A percentile compares a stretch with the other conserved stretches of the same genome.
phyloP scores from a whole-genome alignment of 202 grass and related monocot species.

The Zizania palustris region DNA sequence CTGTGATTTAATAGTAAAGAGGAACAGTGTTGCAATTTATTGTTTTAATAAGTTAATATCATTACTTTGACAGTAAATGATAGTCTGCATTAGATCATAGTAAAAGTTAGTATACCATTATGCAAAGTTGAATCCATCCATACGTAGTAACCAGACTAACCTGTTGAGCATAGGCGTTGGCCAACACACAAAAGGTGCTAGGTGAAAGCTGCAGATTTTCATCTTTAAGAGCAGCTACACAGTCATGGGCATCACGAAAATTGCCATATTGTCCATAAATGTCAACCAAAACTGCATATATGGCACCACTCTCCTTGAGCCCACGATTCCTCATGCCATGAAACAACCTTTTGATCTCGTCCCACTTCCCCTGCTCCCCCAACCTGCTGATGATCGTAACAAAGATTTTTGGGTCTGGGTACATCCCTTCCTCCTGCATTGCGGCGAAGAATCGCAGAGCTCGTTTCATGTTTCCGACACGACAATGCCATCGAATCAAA shows the following conservation, averaged over 20 bases:
- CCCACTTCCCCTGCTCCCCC: constrained; percentile 85
- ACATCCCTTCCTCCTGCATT: constrained; percentile 82
- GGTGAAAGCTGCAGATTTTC: constrained; percentile 60
- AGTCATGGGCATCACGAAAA: constrained; percentile 60
- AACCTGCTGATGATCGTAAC: constrained; percentile 60
- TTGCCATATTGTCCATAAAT: constrained; percentile 87
- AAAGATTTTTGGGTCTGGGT: constrained; percentile 83
- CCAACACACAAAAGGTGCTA: constrained; percentile 73
- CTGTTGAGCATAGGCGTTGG: constrained; percentile 83
- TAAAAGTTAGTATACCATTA: not conserved
- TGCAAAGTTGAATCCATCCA: not conserved
- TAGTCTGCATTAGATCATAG: not conserved
- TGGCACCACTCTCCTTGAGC: constrained; percentile 61
- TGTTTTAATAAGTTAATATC: not conserved
- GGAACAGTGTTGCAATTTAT: not conserved
- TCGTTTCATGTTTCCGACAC: constrained; percentile 64
- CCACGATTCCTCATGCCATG: constrained; percentile 68
- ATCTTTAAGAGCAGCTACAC: constrained; percentile 78
- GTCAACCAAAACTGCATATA: constrained; percentile 84
- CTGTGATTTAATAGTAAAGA: not conserved
- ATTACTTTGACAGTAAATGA: not conserved
- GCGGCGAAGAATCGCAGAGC: constrained; percentile 57
- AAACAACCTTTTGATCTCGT: constrained; percentile 73
- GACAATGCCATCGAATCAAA: constrained; percentile 82
- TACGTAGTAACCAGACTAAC: constrained; percentile 34